phyloP scores from a whole-genome alignment of 2,329 filamentous ascomycete genomes.

The Aureobasidium namibiae region DNA sequence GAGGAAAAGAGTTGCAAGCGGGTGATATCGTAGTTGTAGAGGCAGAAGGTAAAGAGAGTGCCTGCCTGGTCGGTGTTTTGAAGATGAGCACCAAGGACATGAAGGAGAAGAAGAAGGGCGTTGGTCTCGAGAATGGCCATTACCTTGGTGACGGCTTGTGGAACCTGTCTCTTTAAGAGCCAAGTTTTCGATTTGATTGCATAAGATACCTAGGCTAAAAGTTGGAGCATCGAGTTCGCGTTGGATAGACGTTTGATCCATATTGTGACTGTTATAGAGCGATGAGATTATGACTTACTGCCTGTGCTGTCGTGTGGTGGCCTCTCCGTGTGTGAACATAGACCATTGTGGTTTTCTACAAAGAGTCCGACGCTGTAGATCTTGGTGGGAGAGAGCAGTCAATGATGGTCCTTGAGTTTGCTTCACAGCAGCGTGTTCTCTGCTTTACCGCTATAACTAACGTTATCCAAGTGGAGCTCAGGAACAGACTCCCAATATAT shows the following conservation, averaged over 20 bases:
- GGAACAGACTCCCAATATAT: too few species aligned
- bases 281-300: background rate
- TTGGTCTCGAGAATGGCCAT: conserved; percentile 88
- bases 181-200: background rate
- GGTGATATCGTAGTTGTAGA: conserved; percentile 81
- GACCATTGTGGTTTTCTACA: too few species aligned
- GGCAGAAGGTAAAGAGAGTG: conserved; percentile 89
- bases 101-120: conserved; percentile 88
- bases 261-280: background rate
- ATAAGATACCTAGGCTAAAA: conserved; percentile 2
- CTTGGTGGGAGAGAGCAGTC: too few species aligned
- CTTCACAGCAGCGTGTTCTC: too few species aligned
- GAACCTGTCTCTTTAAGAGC: conserved; percentile 49
- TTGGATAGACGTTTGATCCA: background rate
- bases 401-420: too few species aligned
- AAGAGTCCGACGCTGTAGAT: too few species aligned
- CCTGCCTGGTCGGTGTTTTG: conserved; percentile 78
- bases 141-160: conserved; percentile 91
- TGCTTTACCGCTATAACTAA: too few species aligned
- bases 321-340: too few species aligned
- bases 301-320: background rate
- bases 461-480: too few species aligned
- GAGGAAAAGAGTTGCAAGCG: conserved; percentile 61
- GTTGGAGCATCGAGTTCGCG: background rate
- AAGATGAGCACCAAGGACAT: conserved; percentile 84